A percentile compares a stretch with the other conserved stretches of the same genome.
Evolutionary conservation across 2,329 filamentous ascomycete species (phyloP).

Genomic region (Zymoseptoria pseudotritici): DNA sequence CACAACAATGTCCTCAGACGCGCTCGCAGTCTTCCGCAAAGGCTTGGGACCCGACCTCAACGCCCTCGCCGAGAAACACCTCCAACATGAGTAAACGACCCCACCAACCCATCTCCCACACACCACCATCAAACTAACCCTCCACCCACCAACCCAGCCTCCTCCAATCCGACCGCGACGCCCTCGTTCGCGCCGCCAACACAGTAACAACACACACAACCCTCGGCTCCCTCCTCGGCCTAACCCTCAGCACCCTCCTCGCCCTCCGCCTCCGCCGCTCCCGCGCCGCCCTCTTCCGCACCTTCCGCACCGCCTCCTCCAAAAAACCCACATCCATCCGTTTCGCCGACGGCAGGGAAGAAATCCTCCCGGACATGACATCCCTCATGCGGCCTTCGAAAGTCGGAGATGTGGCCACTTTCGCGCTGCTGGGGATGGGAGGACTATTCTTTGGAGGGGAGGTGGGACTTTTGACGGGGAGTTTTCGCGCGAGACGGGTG

Average conservation of each 20-base stretch:
- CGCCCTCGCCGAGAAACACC: slow-evolving; percentile 50
- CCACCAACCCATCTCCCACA: neutral
- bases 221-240: slow-evolving; percentile 53
- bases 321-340: slow-evolving; percentile 56
- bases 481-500: slow-evolving; percentile 44
- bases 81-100: slow-evolving; percentile 45
- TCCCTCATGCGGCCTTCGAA: slow-evolving; percentile 50
- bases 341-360: slow-evolving; percentile 55
- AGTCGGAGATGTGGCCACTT: slow-evolving; percentile 55
- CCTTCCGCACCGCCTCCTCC: slow-evolving; percentile 52
- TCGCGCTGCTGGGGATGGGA: slow-evolving; percentile 54
- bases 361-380: slow-evolving; percentile 55
- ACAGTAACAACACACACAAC: slow-evolving; percentile 50
- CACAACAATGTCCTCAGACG: slow-evolving; percentile 36
- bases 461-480: slow-evolving; percentile 52
- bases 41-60: slow-evolving; percentile 44
- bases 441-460: slow-evolving; percentile 60
- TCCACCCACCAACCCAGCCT: slow-evolving; percentile 30
- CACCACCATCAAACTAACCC: neutral
- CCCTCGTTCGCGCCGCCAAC: slow-evolving; percentile 47
- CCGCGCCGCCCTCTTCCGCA: slow-evolving; percentile 53
- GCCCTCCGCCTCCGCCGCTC: slow-evolving; percentile 51
- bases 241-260: slow-evolving; percentile 52
- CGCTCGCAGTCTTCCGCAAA: slow-evolving; percentile 42
- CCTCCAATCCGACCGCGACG: slow-evolving; percentile 51